Evolutionary conservation across 1,284 basidiomycete species (phyloP).

Genomic region (Polyporus tsugae): DNA sequence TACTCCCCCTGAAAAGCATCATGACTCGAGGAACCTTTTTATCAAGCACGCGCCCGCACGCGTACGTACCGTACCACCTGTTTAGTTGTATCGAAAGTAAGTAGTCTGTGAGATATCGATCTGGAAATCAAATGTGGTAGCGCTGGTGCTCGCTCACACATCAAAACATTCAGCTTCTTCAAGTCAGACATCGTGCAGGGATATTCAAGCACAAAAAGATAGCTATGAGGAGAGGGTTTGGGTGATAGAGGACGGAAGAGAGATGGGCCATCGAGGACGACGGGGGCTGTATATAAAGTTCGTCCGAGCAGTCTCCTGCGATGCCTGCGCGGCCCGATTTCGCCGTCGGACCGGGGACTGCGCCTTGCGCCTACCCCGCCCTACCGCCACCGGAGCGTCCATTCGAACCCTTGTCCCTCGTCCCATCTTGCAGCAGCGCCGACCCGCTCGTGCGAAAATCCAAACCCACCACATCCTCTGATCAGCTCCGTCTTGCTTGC

Average conservation of each 20-base stretch:
- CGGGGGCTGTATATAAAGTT: constrained; percentile 26
- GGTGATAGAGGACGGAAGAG: constrained; percentile 5
- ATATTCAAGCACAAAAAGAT: background rate
- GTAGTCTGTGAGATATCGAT: constrained; percentile 19
- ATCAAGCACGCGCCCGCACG: constrained; percentile 9
- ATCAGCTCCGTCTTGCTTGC: background rate
- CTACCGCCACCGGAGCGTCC: background rate
- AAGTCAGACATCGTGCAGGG: constrained; percentile 33
- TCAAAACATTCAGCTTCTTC: constrained; percentile 38
- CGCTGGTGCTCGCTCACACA: constrained; percentile 31
- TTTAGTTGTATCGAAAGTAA: constrained; percentile 10
- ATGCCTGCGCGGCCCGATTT: constrained; percentile 17
- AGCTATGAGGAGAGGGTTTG: background rate
- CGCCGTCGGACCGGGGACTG: background rate
- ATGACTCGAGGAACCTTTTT: background rate
- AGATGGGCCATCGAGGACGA: constrained; percentile 20
- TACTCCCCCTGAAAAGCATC: constrained; percentile 74
- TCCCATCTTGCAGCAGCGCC: background rate
- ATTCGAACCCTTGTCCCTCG: background rate
- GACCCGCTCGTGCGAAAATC: background rate
- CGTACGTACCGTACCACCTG: constrained; percentile 37
- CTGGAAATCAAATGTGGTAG: background rate
- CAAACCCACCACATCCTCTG: background rate
- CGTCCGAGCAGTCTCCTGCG: constrained; percentile 12
- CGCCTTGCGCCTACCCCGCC: background rate